These are phyloP conservation scores for Suhomyces emberorum DNA, from an alignment of 805 yeast genomes.

Conservation along the genomic window DNA sequence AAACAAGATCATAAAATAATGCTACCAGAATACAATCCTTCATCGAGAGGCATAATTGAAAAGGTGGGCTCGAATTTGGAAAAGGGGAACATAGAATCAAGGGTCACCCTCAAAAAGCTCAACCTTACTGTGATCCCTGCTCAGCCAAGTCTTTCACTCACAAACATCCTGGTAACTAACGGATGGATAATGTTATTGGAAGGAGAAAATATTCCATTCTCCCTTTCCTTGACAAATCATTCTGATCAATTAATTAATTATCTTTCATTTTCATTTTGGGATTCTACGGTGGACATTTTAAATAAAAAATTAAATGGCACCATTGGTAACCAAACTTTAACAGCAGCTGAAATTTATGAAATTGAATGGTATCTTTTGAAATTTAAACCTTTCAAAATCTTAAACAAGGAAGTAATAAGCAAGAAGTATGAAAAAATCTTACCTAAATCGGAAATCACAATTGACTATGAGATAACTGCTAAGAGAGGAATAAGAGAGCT, in stretches of 20 bases:
- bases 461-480: constrained; percentile 62
- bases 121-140: constrained; percentile 34
- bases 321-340: constrained; percentile 30
- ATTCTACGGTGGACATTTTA: constrained; percentile 67
- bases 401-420: constrained; percentile 42
- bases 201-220: constrained; percentile 60
- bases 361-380: constrained; percentile 64
- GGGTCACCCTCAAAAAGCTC: constrained; percentile 19
- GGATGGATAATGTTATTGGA: constrained; percentile 75
- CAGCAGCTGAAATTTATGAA: constrained; percentile 68
- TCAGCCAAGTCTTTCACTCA: constrained; percentile 61
- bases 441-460: constrained; percentile 39
- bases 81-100: constrained; percentile 13
- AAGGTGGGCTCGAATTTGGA: constrained; percentile 24
- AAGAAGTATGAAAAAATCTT: constrained; percentile 35
- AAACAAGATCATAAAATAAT: constrained; percentile 9
- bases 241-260: constrained; percentile 55
- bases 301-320: constrained; percentile 45
- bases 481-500: constrained; percentile 72
- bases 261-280: constrained; percentile 62
- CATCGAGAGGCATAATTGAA: constrained; percentile 8
- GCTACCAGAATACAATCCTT: not conserved
- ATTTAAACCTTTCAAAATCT: constrained; percentile 54
- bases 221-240: constrained; percentile 53
- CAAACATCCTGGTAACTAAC: constrained; percentile 52